Evolutionary conservation across 129 eudicot species (phyloP), one percentile per base, ranked within the genome.

Genomic region (Pulicaria dysenterica): DNA sequence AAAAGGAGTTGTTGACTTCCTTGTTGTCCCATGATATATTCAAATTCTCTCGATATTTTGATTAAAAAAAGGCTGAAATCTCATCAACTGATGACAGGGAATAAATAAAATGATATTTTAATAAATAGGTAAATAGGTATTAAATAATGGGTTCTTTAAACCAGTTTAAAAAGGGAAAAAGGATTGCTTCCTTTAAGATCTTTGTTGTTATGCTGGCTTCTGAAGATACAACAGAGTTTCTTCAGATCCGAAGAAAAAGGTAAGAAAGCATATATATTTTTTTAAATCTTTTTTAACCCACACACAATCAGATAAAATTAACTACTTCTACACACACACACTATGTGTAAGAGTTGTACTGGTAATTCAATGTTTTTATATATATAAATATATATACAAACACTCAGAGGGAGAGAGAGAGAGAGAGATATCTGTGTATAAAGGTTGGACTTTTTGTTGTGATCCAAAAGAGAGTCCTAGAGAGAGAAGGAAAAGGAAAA

Each of bases 221-320:
- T 76, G 79, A 89, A 86, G 89, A 81, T 86, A 79, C 89, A 86
- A 70, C 87, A 75, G 83, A 77, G 84, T 80, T 86, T 89, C 90
- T 81, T 84, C 96, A 89, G 96, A 89, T 89, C 96, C 96, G 92
- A 89, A 89, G 89, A 86, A 89, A 86, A 77, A 79, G 96, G 92
- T 72, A 13, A 74, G 81, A 83, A 76, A 65, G 5, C 72, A 76
- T 58, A 64, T 63, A 56, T 9, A 37, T 13, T 15, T 38, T 13
- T 40, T 48, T 42, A 55, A 71, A 51, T 13, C 19, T 36, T 54
- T 77, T 41, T 47, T 70, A 58, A 70, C 60, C 56, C 58, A 73
- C 41, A 73, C 44, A 69, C 38, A 38, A 16, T 59, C 34, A 55
- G 31, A 73, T 54, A 66, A 39, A 79, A 58, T 62, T 64, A 56